Conservation (phyloP, 331 rosid genomes). For the Saraca asoca region DNA sequence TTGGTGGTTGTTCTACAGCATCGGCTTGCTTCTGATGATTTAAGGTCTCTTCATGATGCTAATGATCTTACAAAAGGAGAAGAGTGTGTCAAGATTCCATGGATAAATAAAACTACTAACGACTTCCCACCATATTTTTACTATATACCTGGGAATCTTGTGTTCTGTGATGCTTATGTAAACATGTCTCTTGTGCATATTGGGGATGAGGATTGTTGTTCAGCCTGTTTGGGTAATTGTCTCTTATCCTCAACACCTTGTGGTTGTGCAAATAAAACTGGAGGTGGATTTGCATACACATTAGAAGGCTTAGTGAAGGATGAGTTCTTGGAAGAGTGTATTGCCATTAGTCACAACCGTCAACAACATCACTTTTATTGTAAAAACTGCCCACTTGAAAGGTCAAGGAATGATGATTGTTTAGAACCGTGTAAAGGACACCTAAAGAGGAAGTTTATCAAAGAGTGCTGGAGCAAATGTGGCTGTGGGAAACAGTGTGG, state of each 20-base stretch:
- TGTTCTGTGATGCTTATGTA: constrained; percentile 62
- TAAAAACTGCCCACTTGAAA: constrained; percentile 74
- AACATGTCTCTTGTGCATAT: constrained; percentile 63
- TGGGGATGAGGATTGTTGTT: constrained; percentile 68
- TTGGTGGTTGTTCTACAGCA: constrained; percentile 48
- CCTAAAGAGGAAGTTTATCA: constrained; percentile 64
- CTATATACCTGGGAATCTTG: constrained; percentile 62
- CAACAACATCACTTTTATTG: constrained; percentile 53
- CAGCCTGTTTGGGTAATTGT: constrained; percentile 82
- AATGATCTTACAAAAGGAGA: constrained; percentile 81
- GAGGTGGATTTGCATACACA: constrained; percentile 72
- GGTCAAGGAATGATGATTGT: constrained; percentile 55
- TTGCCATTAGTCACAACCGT: constrained; percentile 54
- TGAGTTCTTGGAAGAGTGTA: constrained; percentile 73
- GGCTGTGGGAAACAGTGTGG: constrained; percentile 80
- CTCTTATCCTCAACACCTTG: constrained; percentile 56
- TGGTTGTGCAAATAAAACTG: constrained; percentile 63
- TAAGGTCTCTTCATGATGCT: constrained; percentile 45
- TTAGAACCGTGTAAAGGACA: constrained; percentile 85
- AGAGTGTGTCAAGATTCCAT: constrained; percentile 70
- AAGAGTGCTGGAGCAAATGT: constrained; percentile 91
- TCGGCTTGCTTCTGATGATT: constrained; percentile 44
- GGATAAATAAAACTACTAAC: constrained; percentile 57
- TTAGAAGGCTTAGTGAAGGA: constrained; percentile 65
- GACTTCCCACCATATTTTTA: constrained; percentile 62